phyloP scores from a whole-genome alignment of 495 filamentous ascomycete species.

The Penicillium atrosanguineum region DNA sequence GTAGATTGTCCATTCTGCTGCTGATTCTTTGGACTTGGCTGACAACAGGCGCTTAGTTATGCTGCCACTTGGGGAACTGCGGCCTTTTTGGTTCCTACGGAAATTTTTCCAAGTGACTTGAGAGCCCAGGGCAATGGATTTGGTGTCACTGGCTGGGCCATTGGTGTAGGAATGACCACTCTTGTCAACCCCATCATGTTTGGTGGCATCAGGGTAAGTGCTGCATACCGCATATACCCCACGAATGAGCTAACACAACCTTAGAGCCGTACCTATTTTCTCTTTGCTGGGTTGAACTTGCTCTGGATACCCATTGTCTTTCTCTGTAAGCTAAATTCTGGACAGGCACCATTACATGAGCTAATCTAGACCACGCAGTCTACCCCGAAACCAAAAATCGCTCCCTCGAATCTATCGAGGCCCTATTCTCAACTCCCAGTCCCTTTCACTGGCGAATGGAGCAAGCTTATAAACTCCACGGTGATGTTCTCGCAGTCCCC shows the following conservation, averaged over 20 bases:
- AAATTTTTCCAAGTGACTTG: constrained; percentile 52
- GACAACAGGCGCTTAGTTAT: constrained; percentile 25
- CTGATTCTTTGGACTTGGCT: no score
- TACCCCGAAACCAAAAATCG: constrained; percentile 59
- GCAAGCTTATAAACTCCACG: constrained; percentile 31
- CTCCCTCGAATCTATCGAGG: constrained; percentile 58
- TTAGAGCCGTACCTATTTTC: constrained; percentile 49
- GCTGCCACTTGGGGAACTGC: constrained; percentile 56
- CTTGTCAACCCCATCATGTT: constrained; percentile 54
- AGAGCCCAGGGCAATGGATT: constrained; percentile 56
- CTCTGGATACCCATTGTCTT: constrained; percentile 52
- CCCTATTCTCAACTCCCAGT: constrained; percentile 44
- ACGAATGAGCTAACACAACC: constrained; percentile 7
- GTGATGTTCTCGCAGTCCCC: constrained; percentile 31
- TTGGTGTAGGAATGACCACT: constrained; percentile 53
- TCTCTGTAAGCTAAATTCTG: constrained; percentile 27
- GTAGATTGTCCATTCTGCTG: constrained; percentile 9
- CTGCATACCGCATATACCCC: neutral
- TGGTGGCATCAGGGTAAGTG: constrained; percentile 30
- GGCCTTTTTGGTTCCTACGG: constrained; percentile 52
- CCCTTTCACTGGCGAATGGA: constrained; percentile 43
- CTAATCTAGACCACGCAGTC: constrained; percentile 25
- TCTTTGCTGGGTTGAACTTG: constrained; percentile 49
- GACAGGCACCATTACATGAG: neutral
- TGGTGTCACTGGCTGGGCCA: constrained; percentile 56